Base-by-base conservation (phyloP, 495 filamentous ascomycete species). In the Trichoderma parareesei region DNA sequence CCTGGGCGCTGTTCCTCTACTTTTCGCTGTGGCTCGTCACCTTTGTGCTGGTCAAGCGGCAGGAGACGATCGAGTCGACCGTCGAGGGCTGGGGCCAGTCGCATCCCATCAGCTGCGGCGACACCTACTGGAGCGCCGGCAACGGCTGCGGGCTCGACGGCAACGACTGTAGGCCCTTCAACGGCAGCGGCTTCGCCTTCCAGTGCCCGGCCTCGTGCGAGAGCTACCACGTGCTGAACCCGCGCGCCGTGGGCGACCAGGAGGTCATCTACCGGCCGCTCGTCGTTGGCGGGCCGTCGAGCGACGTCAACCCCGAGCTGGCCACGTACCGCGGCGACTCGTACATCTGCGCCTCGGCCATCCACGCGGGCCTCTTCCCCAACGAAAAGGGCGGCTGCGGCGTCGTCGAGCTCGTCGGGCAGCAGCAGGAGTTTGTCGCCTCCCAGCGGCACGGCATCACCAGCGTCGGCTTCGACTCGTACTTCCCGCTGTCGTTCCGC, bases 61-160 rank as follows among this genome's bases (percentile, higher is more conserved):
- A 85, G 65, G 87, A 88, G 43, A 78, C 84, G 35, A 80, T 83
- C 60, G 82, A 82, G 0, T 83, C 84, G 16, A 84, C 88, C 65
- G 87, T 94, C 64, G 80, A 84, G 48, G 88, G 85, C 3, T 91
- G 87, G 73, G 89, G 87, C 2, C 77, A 74, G 63, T 87, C 90
- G 3, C 74, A 80, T 60, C 79, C 80, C 16, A 86, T 95, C 13
- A 83, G 88, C 5, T 95, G 91, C 69, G 78, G 81, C n/a, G 78
- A 81, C 63, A 72, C 76, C n/a, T 80, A 75, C 64, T 92, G 90
- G 90, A 74, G 76, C 20, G 76, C 81, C 57, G 87, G 86, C 44
- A 92, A 92, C 65, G 77, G 78, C 38, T 96, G 92, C 71, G 92
- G 91, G 5, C 69, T 94, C 9, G 85, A 96, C 67, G 92, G 92